phyloP scores from a whole-genome alignment of 1,139 yeast species.

The Torulaspora pretoriensis region DNA sequence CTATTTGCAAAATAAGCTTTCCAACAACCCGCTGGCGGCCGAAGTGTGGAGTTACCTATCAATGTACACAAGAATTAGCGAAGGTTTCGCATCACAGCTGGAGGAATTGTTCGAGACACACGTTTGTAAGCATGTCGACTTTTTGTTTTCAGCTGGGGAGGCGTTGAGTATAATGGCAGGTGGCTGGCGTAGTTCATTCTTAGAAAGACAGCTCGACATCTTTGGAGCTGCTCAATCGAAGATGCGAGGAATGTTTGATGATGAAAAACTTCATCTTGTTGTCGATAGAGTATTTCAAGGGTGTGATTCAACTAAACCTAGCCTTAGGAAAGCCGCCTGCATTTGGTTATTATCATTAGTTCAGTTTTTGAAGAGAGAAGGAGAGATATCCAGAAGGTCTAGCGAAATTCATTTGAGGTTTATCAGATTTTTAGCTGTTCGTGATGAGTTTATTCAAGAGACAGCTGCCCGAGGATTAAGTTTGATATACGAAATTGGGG shows the following conservation, averaged over 20 bases:
- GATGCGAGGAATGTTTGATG: conserved; percentile 19
- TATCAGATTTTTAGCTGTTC: conserved; percentile 68
- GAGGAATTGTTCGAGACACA: conserved; percentile 54
- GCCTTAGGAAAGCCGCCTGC: conserved; percentile 70
- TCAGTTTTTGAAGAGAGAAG: conserved; percentile 61
- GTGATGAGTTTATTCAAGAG: conserved; percentile 84
- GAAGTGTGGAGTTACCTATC: conserved; percentile 54
- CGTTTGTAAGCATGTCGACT: conserved; percentile 66
- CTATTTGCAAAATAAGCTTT: conserved; percentile 43
- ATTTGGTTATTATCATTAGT: conserved; percentile 80
- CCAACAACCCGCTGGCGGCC: conserved; percentile 60
- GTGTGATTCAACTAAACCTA: conserved; percentile 65
- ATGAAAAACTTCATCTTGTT: conserved; percentile 30
- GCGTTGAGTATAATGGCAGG: conserved; percentile 66
- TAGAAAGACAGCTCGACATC: conserved; percentile 52
- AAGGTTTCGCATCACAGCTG: conserved; percentile 40
- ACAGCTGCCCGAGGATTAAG: conserved; percentile 87
- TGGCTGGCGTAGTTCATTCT: conserved; percentile 69
- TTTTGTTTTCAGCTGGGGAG: conserved; percentile 77
- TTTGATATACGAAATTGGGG: conserved; percentile 75
- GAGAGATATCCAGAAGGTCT: conserved; percentile 35
- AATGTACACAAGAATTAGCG: conserved; percentile 38
- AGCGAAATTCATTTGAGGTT: conserved; percentile 63
- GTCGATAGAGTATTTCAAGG: conserved; percentile 48
- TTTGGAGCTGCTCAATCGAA: conserved; percentile 8